phyloP scores from a whole-genome alignment of 257 asterid genomes.

The Capsicum chinense region DNA sequence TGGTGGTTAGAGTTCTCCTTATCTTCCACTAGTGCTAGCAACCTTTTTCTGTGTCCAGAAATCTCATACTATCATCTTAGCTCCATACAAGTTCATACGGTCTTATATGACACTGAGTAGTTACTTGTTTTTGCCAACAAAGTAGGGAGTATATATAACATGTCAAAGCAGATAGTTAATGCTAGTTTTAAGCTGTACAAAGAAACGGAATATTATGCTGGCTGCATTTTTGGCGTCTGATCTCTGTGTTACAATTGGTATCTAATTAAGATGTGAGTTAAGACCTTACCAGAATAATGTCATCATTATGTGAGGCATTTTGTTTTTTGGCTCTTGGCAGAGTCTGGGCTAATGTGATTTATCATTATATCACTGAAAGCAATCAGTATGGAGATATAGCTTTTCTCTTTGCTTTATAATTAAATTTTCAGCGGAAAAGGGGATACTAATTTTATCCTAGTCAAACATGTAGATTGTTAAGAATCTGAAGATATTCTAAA shows the following conservation, averaged over 20 bases:
- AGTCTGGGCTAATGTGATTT: neutral
- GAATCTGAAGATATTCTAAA: neutral
- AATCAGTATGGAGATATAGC: neutral
- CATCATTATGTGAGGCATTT: neutral
- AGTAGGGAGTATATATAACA: neutral
- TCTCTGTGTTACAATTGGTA: neutral
- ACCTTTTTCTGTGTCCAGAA: neutral
- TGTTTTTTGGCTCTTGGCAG: neutral
- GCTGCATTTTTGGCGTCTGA: neutral
- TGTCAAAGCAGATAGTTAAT: slow-evolving; percentile 15
- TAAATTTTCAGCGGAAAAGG: neutral
- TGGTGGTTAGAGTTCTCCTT: neutral
- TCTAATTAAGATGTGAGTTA: neutral
- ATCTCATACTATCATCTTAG: neutral
- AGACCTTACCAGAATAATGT: neutral
- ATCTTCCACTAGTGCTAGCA: slow-evolving; percentile 14
- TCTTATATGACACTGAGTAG: neutral
- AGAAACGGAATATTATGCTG: neutral
- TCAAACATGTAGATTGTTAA: neutral
- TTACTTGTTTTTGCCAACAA: neutral
- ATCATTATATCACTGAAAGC: neutral
- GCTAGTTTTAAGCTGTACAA: neutral
- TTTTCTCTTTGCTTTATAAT: neutral
- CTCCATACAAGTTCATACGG: neutral
- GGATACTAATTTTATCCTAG: neutral